These are phyloP conservation scores for Protomyces gravidus DNA, from an alignment of 1,139 yeast species.

Conservation along the genomic window DNA sequence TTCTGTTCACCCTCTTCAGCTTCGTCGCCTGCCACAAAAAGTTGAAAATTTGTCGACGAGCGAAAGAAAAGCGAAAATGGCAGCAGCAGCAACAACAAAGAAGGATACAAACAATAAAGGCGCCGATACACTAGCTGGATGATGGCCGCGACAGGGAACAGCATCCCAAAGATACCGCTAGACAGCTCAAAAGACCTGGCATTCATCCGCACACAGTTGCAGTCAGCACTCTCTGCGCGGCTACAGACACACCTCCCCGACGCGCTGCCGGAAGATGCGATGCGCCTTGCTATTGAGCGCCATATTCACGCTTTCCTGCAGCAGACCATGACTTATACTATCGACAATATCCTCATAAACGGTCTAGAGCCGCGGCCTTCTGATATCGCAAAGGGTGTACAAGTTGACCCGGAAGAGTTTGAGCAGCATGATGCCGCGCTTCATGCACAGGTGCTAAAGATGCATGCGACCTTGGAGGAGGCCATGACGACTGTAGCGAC, in stretches of 20 bases:
- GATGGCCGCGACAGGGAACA: not conserved
- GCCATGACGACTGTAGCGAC: slow-evolving; percentile 13
- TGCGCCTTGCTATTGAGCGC: slow-evolving; percentile 13
- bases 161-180: slow-evolving; percentile 19
- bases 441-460: not conserved
- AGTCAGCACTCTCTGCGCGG: slow-evolving; percentile 22
- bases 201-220: slow-evolving; percentile 13
- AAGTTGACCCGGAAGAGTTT: slow-evolving; percentile 15
- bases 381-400: slow-evolving; percentile 25
- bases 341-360: slow-evolving; percentile 12
- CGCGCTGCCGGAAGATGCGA: slow-evolving; percentile 24
- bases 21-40: no score
- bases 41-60: not conserved
- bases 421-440: slow-evolving; percentile 12
- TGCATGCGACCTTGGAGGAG: slow-evolving; percentile 15
- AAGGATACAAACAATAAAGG: not conserved
- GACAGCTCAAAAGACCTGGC: slow-evolving; percentile 18
- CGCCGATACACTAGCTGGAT: no score
- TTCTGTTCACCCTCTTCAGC: not conserved
- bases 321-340: slow-evolving; percentile 13
- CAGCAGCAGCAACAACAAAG: slow-evolving; percentile 1
- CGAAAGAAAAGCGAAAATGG: not conserved
- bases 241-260: slow-evolving; percentile 13
- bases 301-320: slow-evolving; percentile 11
- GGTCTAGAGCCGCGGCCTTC: slow-evolving; percentile 19